Percentiles rank a stretch among this genome's conserved stretches.
These are phyloP conservation scores for Corymbia citriodora DNA, from an alignment of 441 rosid species.

Conservation along the genomic window DNA sequence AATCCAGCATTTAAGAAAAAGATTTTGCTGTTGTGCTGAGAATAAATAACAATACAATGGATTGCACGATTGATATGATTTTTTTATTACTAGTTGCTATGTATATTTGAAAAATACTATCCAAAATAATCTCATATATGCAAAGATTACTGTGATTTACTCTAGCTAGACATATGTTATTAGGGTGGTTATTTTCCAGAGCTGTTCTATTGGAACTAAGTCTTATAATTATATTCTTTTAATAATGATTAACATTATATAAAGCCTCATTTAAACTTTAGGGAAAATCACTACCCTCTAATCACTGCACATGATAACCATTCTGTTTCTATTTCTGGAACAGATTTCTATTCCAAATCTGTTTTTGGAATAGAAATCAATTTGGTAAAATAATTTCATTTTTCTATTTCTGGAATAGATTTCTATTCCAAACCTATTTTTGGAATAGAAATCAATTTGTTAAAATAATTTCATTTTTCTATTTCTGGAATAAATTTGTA, in stretches of 20 bases:
- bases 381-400: too few species aligned
- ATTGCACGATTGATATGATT: too few species aligned
- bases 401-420: too few species aligned
- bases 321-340: fast-evolving
- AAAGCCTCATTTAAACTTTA: too few species aligned
- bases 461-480: not conserved
- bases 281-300: too few species aligned
- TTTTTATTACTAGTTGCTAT: not conserved
- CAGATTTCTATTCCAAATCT: too few species aligned
- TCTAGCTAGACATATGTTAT: not conserved
- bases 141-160: not conserved
- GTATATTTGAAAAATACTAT: not conserved
- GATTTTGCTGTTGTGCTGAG: too few species aligned
- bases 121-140: not conserved
- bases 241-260: too few species aligned
- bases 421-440: too few species aligned
- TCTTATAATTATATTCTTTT: not conserved
- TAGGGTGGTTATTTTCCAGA: not conserved
- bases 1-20: not conserved
- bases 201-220: not conserved
- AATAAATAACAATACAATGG: too few species aligned
- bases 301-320: not conserved
- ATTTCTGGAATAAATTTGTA: too few species aligned
- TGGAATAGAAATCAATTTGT: too few species aligned
- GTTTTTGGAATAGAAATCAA: not conserved